Evolutionary conservation across 2,329 filamentous ascomycete species (phyloP), one percentile per base, ranked within the genome.

Genomic region (Exophiala bonariae): DNA sequence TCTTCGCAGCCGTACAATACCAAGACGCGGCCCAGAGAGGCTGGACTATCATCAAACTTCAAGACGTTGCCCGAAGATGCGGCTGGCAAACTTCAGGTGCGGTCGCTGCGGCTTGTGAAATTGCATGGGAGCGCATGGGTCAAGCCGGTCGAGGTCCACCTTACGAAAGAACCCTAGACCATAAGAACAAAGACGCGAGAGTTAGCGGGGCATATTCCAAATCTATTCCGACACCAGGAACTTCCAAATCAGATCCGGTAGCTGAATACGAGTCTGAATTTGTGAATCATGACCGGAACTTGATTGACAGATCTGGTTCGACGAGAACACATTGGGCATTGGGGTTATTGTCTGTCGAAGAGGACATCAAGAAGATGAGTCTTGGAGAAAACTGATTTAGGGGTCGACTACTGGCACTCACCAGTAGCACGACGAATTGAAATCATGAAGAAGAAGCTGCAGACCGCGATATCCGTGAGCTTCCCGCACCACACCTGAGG

Each of bases 71-170:
- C 2, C 81, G 84, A 1, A 75, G 93, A 6, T 96, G 89, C 0
- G 93, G 93, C 1, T 96, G 89, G 87, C 86, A 89, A 59, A 89
- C 86, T 1, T 87, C 89, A 1, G 79, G 82, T 26, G 82, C 90
- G 32, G 92, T 96, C 54, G 89, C 89, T 0, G 77, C 81, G 39
- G 90, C 89, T 1, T 95, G 89, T 65, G 91, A 97, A 66, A 85
- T 83, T 2, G 79, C 83, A 0, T 99, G 93, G 93, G 79, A 84
- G 52, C 40, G 41, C 18, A 57, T 57, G 47, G 58, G 50, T 9
- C 42, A 55, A 33, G 74, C 86, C 58, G 87, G 87, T 0, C 78
- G 82, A 36, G 92, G 90, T 0, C 89, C 90, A 3, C 82, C 82
- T 1, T 96, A 95, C 63, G 66, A 71, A 41, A 73, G 79, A 19